Base-by-base conservation (phyloP, 352 stramenopile species). In the Thalassiosira sp. region DNA sequence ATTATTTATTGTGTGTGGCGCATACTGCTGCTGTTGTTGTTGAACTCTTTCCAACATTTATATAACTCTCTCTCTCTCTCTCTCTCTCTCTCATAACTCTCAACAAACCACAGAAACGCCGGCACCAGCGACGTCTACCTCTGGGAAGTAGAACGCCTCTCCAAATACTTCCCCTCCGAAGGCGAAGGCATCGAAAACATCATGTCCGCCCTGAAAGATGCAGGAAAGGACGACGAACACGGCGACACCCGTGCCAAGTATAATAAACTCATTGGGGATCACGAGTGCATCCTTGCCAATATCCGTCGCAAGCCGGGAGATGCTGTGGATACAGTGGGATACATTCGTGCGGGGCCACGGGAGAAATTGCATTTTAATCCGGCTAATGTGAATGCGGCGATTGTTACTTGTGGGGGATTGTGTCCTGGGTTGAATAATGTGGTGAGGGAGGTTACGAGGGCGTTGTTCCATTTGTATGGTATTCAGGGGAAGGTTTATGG, bases 341-440 rank as follows among this genome's bases (percentile, higher is more conserved):
- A 92, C 81, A 76, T 90, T 1, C 76, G 88, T 33, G 88, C 88
- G 24, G 88, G 88, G 11, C 91, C 92, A 13, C 70, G 91, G 31
- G 53, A 58, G 13, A 22, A 81, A n/a, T 65, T 95, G 13, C 91
- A 95, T 79, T 96, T 96, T 69, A 84, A 94, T 73, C 90, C 92
- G 0, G 61, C 61, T 18, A 76, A 84, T 8, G 86, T 92, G 0
- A 91, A 88, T 76, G 86, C 88, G 0, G 86, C 84, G 5, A 92
- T 92, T 80, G 82, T 92, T 3, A 92, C 86, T 13, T 92, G 86
- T 76, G 86, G 86, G 40, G 80, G 80, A 20, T 52, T 85, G 13
- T 88, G 76, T 72, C 97, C 97, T 15, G 97, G 97, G 3, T 87
- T 99, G n/a, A 99, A 99, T 88, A 98, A 98, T 82, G 95, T 99